Base-by-base conservation (phyloP, 345 rosid species). In the Murraya paniculata region DNA sequence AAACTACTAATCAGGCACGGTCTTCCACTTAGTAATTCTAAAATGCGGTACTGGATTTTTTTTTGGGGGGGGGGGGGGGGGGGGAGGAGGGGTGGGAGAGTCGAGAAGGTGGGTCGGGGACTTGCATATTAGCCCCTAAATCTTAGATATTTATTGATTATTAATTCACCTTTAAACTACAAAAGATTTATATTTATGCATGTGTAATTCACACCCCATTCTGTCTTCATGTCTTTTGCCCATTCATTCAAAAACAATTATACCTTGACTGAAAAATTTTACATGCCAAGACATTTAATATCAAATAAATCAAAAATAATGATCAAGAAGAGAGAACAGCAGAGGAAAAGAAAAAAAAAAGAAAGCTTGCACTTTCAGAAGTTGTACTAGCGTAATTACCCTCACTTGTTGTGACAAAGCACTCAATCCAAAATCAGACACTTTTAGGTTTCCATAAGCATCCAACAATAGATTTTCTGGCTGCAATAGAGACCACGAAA, bases 401-500 rank as follows among this genome's bases (percentile, higher is more conserved):
- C 92, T 87, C 87, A 95, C 91, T 95, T 95, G 98, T 71, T 89
- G 92, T 55, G 99, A 95, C 82, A 95, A 81, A 25, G 99, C 99
- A 88, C 98, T 95, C 84, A 95, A 82, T 81, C 99, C 99, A 86
- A 95, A 95, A 84, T 95, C 99, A 30, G 99, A 95, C 79, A 95
- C 91, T 87, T 92, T 95, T 68, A 95, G 99, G 87, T 90, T 92
- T 61, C 97, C 99, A 81, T 76, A 72, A 2, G 93, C 87, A 91
- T 93, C 98, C 85, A 95, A 82, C 7, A 95, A 88, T 84, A 95
- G 78, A 82, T 95, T 95, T 78, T 95, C 99, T 24, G 96, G 99
- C 99, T 95, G 90, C 77, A 82, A 83, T 14, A 74, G 76, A 48
- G 75, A 67, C 48, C 73, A 71, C 67, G 68, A 68, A 30, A 81